A percentile compares a stretch with the other conserved stretches of the same genome.
These are phyloP conservation scores for Aspergillus caelatus DNA, from an alignment of 2,329 filamentous ascomycete species.

Conservation along the genomic window DNA sequence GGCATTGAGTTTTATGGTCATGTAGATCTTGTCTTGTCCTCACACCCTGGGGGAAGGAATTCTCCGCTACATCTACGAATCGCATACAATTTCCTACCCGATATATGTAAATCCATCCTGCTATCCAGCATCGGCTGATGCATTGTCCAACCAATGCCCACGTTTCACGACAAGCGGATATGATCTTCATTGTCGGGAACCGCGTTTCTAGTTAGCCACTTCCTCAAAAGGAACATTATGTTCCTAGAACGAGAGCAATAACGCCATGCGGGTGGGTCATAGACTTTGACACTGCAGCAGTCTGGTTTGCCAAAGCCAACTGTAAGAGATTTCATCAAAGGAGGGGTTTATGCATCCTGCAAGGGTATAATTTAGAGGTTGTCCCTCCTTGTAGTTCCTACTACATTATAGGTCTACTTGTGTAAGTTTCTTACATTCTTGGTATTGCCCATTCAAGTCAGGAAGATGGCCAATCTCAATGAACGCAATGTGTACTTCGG, in stretches of 20 bases:
- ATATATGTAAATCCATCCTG: neutral
- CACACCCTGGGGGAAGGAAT: neutral
- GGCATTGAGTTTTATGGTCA: neutral
- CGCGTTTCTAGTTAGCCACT: neutral
- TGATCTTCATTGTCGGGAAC: neutral
- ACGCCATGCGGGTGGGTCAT: neutral
- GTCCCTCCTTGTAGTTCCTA: constrained; percentile 8
- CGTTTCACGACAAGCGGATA: neutral
- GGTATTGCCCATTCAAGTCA: constrained; percentile 2
- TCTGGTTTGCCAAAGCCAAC: neutral
- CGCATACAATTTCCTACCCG: neutral
- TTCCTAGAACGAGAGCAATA: neutral
- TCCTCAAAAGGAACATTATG: neutral
- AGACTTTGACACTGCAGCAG: neutral
- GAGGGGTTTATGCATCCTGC: constrained; percentile 2
- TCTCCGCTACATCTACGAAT: neutral
- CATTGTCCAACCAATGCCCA: neutral
- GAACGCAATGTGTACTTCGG: constrained; percentile 61
- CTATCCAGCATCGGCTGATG: neutral
- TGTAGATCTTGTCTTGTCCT: neutral
- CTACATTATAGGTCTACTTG: neutral
- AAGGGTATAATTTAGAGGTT: constrained; percentile 12
- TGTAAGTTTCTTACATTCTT: neutral
- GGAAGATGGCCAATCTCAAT: constrained; percentile 32
- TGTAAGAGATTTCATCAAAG: neutral